Base-by-base conservation (phyloP, 352 stramenopile species). In the Pythium phragmitis region DNA sequence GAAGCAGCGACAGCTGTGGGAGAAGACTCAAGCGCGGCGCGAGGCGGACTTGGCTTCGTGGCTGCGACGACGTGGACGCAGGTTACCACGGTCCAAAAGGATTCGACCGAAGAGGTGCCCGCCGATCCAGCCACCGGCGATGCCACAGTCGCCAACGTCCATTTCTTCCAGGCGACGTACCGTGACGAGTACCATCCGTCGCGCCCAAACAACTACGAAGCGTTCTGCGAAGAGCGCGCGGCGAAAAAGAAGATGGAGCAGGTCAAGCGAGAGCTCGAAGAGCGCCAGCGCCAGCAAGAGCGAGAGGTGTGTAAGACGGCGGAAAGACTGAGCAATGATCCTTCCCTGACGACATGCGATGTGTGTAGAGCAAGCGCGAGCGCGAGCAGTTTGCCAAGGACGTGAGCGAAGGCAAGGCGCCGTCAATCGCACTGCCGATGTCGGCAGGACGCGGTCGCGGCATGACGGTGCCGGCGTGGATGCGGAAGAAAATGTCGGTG, bases 381-480 rank as follows among this genome's bases (percentile, higher is more conserved):
- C 74, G 81, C 37, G 82, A 90, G 46, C 67, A 91, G 55, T 68
- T 95, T 11, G 76, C 77, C 4, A 86, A 85, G 17, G 84, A 92
- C 46, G 59, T 95, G 30, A 85, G 76, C 48, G 84, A 82, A 64
- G 86, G 86, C 1, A 84, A 79, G 51, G 70, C 81, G n/a, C 74
- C 77, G 17, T 68, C 70, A 8, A 80, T 90, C 41, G 63, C 80
- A 23, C 48, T 94, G 0, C 73, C 74, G 0, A 60, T 49, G 9
- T 70, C 84, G 54, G 81, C 81, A 42, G 89, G 89, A 42, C 83
- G 87, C 14, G 91, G 91, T 13, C 82, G 89, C 37, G 87, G 89
- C 45, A 91, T 97, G 80, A 97, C 93, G 9, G 78, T 98, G 65
- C 91, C 91, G 16, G 90, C 91, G 36, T 98, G 91, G 91, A 96